Conservation (phyloP, 2,329 filamentous ascomycete genomes). For the Scedosporium aurantiacum region DNA sequence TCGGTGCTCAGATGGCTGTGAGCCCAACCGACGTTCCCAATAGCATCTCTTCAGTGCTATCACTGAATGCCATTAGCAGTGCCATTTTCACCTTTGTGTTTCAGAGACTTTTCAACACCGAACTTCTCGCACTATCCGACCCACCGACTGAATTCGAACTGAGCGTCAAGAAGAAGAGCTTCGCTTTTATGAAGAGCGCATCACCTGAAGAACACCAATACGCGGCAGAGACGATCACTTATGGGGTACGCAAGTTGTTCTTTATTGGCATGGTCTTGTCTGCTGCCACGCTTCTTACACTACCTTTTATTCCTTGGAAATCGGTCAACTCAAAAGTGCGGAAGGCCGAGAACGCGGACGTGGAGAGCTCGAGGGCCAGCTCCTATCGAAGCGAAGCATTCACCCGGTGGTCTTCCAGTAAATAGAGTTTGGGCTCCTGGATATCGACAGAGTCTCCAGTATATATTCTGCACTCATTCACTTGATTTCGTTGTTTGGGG, state of each 20-base stretch:
- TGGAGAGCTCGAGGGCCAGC: not conserved
- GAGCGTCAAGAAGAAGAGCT: not conserved
- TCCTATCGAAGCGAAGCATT: too few species aligned
- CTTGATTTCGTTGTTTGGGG: too few species aligned
- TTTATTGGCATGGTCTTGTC: not conserved
- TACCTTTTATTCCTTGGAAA: not conserved
- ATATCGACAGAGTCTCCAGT: too few species aligned
- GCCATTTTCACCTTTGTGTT: conserved; percentile 31
- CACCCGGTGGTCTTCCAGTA: too few species aligned
- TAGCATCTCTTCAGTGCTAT: conserved; percentile 31
- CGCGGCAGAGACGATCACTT: not conserved
- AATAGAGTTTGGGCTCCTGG: too few species aligned
- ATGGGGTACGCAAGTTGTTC: not conserved
- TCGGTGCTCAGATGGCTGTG: conserved; percentile 32
- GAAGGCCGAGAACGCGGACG: not conserved
- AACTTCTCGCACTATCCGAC: not conserved
- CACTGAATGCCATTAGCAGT: conserved; percentile 28
- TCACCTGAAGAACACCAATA: not conserved
- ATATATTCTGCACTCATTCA: too few species aligned
- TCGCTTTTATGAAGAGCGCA: not conserved
- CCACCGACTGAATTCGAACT: not conserved
- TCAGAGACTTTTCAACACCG: not conserved
- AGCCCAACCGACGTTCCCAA: conserved; percentile 27
- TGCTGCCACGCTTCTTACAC: not conserved
- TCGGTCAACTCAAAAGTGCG: not conserved